Base-by-base conservation (phyloP, 495 filamentous ascomycete species). In the Penicillium roqueforti region DNA sequence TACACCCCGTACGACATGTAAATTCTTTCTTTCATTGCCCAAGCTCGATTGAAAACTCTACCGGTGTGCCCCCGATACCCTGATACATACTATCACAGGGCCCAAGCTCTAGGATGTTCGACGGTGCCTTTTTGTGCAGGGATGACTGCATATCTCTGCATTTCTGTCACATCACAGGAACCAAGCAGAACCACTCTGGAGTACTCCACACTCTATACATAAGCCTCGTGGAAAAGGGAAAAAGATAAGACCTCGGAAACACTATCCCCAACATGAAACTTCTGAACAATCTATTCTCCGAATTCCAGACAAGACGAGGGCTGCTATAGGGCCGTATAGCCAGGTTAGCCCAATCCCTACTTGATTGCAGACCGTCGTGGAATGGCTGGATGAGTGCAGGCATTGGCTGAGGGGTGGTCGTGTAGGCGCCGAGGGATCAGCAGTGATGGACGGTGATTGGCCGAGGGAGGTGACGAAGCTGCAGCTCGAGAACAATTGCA, bases 361-460 rank as follows among this genome's bases (percentile, higher is more conserved):
- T 11, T 13, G 18, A 32, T n/a, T 22, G 6, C 6, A 34, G 19
- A 3, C 10, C 4, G 20, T 37, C 20, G 3, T 19, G 46, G 22
- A 50, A 39, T 29, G 22, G 19, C 38, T 34, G 38, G 14, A 5
- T 36, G 26, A 26, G 50, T 36, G 31, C 36, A n/a, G 34, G 23
- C 0, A 66, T 67, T 67, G 63, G 63, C 41, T 53, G 47, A 52
- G 19, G 32, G 25, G 40, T 41, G 48, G 45, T 51, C 32, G 36
- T 62, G 51, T 59, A 64, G 56, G 58, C 63, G 63, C 63, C 58
- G 58, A 58, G 58, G 55, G 46, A 61, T 61, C 51, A 59, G 54
- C 51, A 32, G 58, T 57, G 29, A 56, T 45, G 49, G 34, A 31
- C 10, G 38, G 39, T 67, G 64, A 67, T 67, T 67, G 64, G 64